Evolutionary conservation across 768 basidiomycete genomes (phyloP).

Genomic region (Trametes punicea): DNA sequence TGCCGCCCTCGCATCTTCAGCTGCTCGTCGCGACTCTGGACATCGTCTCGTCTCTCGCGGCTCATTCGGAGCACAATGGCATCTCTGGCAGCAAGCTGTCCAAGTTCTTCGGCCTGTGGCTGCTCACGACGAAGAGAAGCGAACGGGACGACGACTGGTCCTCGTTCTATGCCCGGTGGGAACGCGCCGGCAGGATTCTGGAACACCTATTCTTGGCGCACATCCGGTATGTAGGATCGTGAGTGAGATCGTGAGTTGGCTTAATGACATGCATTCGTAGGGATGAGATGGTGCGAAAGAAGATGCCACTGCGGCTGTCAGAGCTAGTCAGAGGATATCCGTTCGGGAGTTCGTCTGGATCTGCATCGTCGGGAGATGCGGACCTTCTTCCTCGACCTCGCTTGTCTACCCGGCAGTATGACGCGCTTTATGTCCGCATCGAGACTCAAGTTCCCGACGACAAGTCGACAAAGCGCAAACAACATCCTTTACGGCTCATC

Average conservation of each 20-base stretch:
- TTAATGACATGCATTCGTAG: slow-evolving; percentile 33
- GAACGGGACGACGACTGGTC: slow-evolving; percentile 56
- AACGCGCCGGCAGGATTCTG: slow-evolving; percentile 63
- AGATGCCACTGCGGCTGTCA: slow-evolving; percentile 65
- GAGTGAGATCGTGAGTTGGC: neutral
- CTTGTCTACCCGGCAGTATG: slow-evolving; percentile 61
- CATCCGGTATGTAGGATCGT: slow-evolving; percentile 50
- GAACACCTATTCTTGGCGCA: slow-evolving; percentile 75
- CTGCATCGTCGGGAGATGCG: slow-evolving; percentile 30
- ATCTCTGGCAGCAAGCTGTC: slow-evolving; percentile 77
- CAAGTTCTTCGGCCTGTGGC: slow-evolving; percentile 72
- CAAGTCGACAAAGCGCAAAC: slow-evolving; percentile 33
- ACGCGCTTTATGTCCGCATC: slow-evolving; percentile 66
- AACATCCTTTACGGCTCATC: slow-evolving; percentile 58
- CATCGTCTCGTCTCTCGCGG: slow-evolving; percentile 65
- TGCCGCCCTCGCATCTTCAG: slow-evolving; percentile 57
- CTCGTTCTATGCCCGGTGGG: slow-evolving; percentile 72
- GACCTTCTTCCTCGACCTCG: slow-evolving; percentile 58
- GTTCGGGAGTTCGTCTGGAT: slow-evolving; percentile 36
- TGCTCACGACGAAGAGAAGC: slow-evolving; percentile 49
- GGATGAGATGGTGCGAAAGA: slow-evolving; percentile 51
- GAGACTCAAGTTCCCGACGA: slow-evolving; percentile 47
- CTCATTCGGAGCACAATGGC: slow-evolving; percentile 68
- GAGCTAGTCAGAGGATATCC: slow-evolving; percentile 73
- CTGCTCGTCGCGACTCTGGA: slow-evolving; percentile 57